A percentile compares a stretch with the other conserved stretches of the same genome.
Evolutionary conservation across 2,329 filamentous ascomycete species (phyloP).

Genomic region (Monosporascus sp.): DNA sequence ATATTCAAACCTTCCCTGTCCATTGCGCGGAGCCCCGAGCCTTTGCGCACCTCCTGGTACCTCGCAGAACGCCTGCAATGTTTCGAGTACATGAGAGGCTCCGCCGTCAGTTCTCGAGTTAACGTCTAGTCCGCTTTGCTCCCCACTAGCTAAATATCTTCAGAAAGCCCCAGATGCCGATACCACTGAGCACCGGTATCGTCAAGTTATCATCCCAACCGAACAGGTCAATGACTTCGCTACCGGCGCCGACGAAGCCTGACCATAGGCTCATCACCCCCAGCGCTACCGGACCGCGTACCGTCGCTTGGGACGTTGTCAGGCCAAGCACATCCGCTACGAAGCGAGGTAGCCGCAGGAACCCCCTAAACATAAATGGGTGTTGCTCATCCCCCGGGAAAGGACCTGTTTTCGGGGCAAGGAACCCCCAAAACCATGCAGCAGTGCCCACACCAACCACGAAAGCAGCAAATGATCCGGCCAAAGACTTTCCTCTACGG

Average conservation of each 20-base stretch:
- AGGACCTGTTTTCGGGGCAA: conserved; percentile 64
- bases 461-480: conserved; percentile 81
- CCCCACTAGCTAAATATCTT: conserved; percentile 67
- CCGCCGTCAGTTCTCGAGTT: conserved; percentile 5
- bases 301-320: conserved; percentile 50
- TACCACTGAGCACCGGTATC: conserved; percentile 84
- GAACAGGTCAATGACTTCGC: conserved; percentile 86
- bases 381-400: conserved; percentile 65
- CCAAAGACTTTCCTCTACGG: conserved; percentile 83
- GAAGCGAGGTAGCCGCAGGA: conserved; percentile 62
- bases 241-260: conserved; percentile 81
- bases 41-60: not conserved
- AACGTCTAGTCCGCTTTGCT: conserved; percentile 8
- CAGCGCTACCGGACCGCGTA: conserved; percentile 69
- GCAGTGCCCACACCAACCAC: conserved; percentile 78
- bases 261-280: conserved; percentile 79
- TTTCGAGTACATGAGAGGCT: conserved; percentile 8
- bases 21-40: not conserved
- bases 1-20: not conserved
- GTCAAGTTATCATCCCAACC: conserved; percentile 97
- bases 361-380: conserved; percentile 77
- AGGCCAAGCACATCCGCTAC: conserved; percentile 58
- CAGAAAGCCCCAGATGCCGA: conserved; percentile 87
- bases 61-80: conserved; percentile 20
- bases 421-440: conserved; percentile 80